Percentiles rank a stretch among this genome's conserved stretches.
Conservation (phyloP, 2,329 filamentous ascomycete genomes). For the Aspergillus pseudotamarii region DNA sequence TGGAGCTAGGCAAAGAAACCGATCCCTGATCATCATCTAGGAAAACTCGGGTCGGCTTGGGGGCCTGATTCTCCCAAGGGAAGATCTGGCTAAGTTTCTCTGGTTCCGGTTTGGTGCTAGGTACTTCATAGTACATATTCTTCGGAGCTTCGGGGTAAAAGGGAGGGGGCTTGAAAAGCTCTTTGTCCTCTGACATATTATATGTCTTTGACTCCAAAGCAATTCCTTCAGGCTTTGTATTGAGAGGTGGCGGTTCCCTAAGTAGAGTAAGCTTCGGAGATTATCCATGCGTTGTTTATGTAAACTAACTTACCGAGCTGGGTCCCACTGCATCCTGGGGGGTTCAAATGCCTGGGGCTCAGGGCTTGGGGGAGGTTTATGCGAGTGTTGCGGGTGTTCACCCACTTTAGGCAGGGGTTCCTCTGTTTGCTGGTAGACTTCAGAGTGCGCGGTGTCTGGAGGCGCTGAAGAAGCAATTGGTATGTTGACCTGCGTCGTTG, state of each 20-base stretch:
- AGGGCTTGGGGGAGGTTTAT: conserved; percentile 35
- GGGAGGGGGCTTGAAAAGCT: conserved; percentile 75
- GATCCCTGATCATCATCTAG: conserved; percentile 33
- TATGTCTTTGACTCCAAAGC: conserved; percentile 81
- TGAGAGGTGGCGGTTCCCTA: conserved; percentile 62
- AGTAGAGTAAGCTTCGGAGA: conserved; percentile 24
- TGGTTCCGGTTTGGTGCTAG: conserved; percentile 58
- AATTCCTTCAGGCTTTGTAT: conserved; percentile 80
- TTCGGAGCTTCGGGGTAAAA: conserved; percentile 81
- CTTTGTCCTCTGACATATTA: conserved; percentile 75
- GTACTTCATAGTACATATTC: conserved; percentile 87
- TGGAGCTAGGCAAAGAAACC: conserved; percentile 7
- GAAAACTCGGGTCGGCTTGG: conserved; percentile 59
- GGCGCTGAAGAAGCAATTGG: conserved; percentile 1
- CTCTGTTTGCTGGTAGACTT: conserved; percentile 40
- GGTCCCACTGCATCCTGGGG: conserved; percentile 65
- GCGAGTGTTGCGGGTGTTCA: conserved; percentile 45
- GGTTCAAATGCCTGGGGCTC: conserved; percentile 55
- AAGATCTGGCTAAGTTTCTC: conserved; percentile 73
- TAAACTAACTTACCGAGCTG: conserved; percentile 53
- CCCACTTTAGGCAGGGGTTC: conserved; percentile 47
- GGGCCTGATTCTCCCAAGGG: conserved; percentile 79
- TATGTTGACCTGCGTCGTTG: conserved; percentile 8
- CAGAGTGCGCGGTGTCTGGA: conserved; percentile 2
- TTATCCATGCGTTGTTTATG: conserved; percentile 14